phyloP scores from a whole-genome alignment of 2,329 filamentous ascomycete species.

The Plenodomus lindquistii region DNA sequence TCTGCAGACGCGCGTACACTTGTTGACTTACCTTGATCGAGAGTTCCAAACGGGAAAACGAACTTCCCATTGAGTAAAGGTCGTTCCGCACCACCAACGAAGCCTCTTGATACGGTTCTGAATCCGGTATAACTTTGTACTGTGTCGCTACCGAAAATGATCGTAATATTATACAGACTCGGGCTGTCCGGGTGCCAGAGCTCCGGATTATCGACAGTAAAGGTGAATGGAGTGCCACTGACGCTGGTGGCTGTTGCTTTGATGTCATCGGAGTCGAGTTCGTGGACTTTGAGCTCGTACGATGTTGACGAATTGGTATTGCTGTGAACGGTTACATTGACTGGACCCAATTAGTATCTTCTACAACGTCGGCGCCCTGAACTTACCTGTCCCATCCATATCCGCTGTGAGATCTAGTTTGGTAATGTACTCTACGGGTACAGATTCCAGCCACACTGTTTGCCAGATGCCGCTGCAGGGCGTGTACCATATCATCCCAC shows the following conservation, averaged over 20 bases:
- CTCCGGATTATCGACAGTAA: conserved; percentile 59
- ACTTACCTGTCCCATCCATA: conserved; percentile 38
- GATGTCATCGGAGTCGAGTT: conserved; percentile 39
- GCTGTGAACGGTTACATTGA: conserved; percentile 60
- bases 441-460: conserved; percentile 71
- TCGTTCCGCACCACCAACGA: conserved; percentile 61
- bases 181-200: conserved; percentile 69
- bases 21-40: conserved; percentile 74
- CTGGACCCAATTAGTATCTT: conserved; percentile 41
- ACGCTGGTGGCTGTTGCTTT: conserved; percentile 52
- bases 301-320: conserved; percentile 40
- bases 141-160: conserved; percentile 57
- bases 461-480: conserved; percentile 78
- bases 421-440: conserved; percentile 60
- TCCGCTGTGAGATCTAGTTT: conserved; percentile 62
- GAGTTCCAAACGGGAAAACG: conserved; percentile 67
- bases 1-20: conserved; percentile 53
- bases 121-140: conserved; percentile 71
- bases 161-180: conserved; percentile 65
- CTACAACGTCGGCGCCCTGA: neutral
- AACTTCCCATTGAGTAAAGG: conserved; percentile 71
- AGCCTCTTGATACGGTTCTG: conserved; percentile 62
- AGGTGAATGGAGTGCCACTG: conserved; percentile 58
- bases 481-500: conserved; percentile 69
- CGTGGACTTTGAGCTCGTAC: conserved; percentile 47